Evolutionary conservation across 495 filamentous ascomycete species (phyloP).

Genomic region (Bacidia rubella): DNA sequence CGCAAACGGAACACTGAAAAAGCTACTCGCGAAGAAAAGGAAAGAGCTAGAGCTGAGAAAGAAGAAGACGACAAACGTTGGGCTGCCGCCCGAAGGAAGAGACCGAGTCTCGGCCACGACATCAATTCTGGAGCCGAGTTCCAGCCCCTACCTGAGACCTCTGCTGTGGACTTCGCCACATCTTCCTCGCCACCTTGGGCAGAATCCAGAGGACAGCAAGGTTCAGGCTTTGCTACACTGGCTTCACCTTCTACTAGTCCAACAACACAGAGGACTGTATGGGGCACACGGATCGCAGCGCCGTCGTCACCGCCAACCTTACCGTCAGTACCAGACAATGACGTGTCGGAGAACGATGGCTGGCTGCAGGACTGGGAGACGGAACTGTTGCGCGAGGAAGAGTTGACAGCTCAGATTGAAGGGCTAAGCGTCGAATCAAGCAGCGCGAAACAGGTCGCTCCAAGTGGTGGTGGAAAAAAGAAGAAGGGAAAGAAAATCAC

Average conservation of each 20-base stretch:
- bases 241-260: slow-evolving; percentile 70
- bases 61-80: slow-evolving; percentile 56
- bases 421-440: slow-evolving; percentile 26
- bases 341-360: slow-evolving; percentile 46
- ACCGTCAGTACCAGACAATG: slow-evolving; percentile 20
- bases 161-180: slow-evolving; percentile 29
- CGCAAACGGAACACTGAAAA: slow-evolving; percentile 75
- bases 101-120: slow-evolving; percentile 29
- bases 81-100: slow-evolving; percentile 37
- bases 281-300: slow-evolving; percentile 62
- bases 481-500: slow-evolving; percentile 94
- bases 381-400: slow-evolving; percentile 43
- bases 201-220: slow-evolving; percentile 25
- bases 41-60: slow-evolving; percentile 73
- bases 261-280: slow-evolving; percentile 61
- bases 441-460: slow-evolving; percentile 17
- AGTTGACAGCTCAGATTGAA: slow-evolving; percentile 28
- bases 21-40: slow-evolving; percentile 78
- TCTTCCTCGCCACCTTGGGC: slow-evolving; percentile 48
- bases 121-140: slow-evolving; percentile 46
- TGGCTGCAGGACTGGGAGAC: slow-evolving; percentile 72
- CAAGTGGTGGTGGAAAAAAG: slow-evolving; percentile 52
- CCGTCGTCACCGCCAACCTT: slow-evolving; percentile 35
- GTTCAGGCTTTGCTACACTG: slow-evolving; percentile 47
- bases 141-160: slow-evolving; percentile 42